Percentiles rank a stretch among this genome's conserved stretches.
phyloP scores from a whole-genome alignment of 1,284 basidiomycete genomes.

The Microstroma glucosiphilum region DNA sequence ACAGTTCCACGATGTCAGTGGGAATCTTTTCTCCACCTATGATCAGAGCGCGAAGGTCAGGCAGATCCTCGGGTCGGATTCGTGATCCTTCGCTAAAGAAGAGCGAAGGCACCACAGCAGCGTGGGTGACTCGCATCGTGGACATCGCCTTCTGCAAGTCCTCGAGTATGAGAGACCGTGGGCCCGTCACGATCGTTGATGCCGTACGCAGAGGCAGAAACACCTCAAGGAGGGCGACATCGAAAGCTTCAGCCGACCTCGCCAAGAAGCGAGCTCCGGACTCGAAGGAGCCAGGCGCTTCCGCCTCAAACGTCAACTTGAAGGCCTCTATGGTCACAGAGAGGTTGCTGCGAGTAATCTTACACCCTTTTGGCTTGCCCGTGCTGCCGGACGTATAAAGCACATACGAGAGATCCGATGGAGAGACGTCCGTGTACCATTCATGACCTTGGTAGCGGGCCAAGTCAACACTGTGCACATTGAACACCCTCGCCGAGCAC shows the following conservation, averaged over 20 bases:
- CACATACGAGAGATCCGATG: conserved; percentile 38
- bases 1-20: conserved; percentile 28
- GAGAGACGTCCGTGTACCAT: not conserved
- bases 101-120: conserved; percentile 47
- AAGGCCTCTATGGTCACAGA: conserved; percentile 37
- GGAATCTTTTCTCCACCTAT: conserved; percentile 45
- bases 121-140: conserved; percentile 36
- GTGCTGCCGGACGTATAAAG: conserved; percentile 47
- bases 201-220: conserved; percentile 44
- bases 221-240: conserved; percentile 48
- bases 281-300: conserved; percentile 17
- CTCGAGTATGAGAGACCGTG: conserved; percentile 32
- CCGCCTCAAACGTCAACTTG: conserved; percentile 22
- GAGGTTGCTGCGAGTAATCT: conserved; percentile 37
- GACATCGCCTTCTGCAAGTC: conserved; percentile 42
- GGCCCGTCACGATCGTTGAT: conserved; percentile 43
- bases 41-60: conserved; percentile 33
- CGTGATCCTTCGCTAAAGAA: conserved; percentile 39
- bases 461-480: not conserved
- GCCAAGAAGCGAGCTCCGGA: conserved; percentile 36
- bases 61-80: conserved; percentile 29
- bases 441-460: not conserved
- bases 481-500: not conserved
- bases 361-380: conserved; percentile 42
- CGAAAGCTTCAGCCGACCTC: conserved; percentile 46